Evolutionary conservation across 148 eudicot species (phyloP), one percentile per base, ranked within the genome.

Genomic region (Silene latifolia): DNA sequence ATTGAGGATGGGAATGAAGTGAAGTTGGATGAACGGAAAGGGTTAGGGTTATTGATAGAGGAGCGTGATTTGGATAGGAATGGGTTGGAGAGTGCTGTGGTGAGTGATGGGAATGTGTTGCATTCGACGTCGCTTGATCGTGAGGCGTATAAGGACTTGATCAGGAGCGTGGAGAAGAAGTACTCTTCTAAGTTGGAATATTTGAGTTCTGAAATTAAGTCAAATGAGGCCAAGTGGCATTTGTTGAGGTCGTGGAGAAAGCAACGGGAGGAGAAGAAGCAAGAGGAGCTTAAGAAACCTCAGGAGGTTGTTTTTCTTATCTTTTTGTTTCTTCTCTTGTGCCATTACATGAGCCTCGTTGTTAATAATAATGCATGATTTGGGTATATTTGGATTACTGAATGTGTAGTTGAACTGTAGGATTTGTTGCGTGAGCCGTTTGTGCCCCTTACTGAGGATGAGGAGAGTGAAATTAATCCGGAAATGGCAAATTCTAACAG

Each of bases 361-460:
- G n/a, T n/a, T n/a, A n/a, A n/a, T n/a, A n/a, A n/a, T n/a, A n/a
- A n/a, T n/a, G n/a, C n/a, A n/a, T n/a, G n/a, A n/a, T n/a, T 68
- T n/a, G 76, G 32, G 29, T 23, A n/a, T 48, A 35, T 9, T 76
- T 59, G 20, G n/a, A 23, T 63, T 63, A 48, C 75, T 75, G 67
- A 76, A n/a, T 58, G 7, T 80, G 60, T 54, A 19, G 54, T 77
- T 12, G 51, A 62, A 74, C 62, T 82, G 71, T 76, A 87, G 87
- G 88, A 85, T 54, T 75, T 77, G 60, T 69, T 86, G 32, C 73
- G 61, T 15, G 92, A 90, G 77, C 79, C 88, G 53, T 95, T 90
- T 79, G 73, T 76, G 74, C 93, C 89, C 35, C 94, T 95, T 25
- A 78, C 90, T 12, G 68, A 83, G 69, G 92, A 92, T 74, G 99